Evolutionary conservation across 2,329 filamentous ascomycete species (phyloP).

Genomic region (Penicillium decumbens): DNA sequence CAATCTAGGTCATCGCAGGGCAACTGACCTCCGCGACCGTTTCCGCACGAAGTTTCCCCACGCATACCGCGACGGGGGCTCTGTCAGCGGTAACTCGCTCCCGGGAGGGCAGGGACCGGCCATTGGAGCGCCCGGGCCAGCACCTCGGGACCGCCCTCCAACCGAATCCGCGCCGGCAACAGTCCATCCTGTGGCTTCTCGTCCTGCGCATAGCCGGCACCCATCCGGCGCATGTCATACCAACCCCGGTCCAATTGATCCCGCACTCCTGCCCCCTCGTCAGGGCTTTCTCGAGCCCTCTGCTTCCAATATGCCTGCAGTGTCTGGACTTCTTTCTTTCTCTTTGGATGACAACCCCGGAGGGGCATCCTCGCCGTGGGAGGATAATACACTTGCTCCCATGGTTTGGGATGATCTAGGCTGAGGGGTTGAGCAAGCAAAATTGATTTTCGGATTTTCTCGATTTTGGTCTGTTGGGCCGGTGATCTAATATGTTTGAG

Average conservation of each 20-base stretch:
- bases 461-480: constrained; percentile 4
- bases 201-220: constrained; percentile 16
- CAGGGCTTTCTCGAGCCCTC: constrained; percentile 26
- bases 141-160: constrained; percentile 7
- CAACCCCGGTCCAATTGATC: constrained; percentile 26
- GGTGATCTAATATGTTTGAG: not conserved
- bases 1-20: constrained; percentile 49
- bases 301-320: constrained; percentile 10
- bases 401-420: constrained; percentile 40
- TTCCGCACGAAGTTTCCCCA: constrained; percentile 58
- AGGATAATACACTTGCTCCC: constrained; percentile 39
- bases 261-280: constrained; percentile 32
- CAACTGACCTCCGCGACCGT: constrained; percentile 59
- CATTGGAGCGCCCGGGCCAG: constrained; percentile 6
- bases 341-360: constrained; percentile 30
- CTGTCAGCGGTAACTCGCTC: constrained; percentile 32
- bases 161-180: constrained; percentile 14
- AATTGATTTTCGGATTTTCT: not conserved
- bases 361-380: constrained; percentile 26
- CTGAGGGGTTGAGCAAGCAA: constrained; percentile 9
- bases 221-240: constrained; percentile 10
- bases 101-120: constrained; percentile 3
- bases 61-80: constrained; percentile 48
- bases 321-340: constrained; percentile 26
- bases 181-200: constrained; percentile 7